These are phyloP conservation scores for Talaromyces nanjingensis DNA, from an alignment of 495 filamentous ascomycete species.

Conservation along the genomic window DNA sequence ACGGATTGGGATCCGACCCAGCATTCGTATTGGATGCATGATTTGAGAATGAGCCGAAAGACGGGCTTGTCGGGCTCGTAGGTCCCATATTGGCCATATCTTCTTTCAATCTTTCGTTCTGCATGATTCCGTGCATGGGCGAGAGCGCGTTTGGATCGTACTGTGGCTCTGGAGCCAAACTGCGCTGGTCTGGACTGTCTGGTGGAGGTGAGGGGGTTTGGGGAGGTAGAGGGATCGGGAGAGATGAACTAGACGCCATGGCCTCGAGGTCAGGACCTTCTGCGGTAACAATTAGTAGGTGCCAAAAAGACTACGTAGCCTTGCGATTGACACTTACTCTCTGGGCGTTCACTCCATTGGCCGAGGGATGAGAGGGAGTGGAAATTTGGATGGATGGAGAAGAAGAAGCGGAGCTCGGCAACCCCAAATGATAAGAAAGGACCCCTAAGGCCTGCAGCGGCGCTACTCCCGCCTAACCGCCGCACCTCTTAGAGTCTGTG, in stretches of 20 bases:
- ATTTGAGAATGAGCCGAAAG: constrained; percentile 36
- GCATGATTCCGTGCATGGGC: constrained; percentile 46
- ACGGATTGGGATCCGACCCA: constrained; percentile 49
- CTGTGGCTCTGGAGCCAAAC: constrained; percentile 26
- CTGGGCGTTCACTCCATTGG: not conserved
- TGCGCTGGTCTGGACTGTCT: constrained; percentile 38
- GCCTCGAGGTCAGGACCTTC: not conserved
- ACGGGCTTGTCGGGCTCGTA: constrained; percentile 32
- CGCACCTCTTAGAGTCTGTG: not conserved
- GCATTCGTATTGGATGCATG: constrained; percentile 28
- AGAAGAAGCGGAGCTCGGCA: not conserved
- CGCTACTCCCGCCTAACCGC: not conserved
- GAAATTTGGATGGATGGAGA: not conserved
- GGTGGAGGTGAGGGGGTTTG: constrained; percentile 63
- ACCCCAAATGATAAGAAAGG: not conserved
- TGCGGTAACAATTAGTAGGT: not conserved
- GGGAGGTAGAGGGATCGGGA: constrained; percentile 59
- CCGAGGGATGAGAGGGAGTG: not conserved
- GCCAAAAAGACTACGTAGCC: not conserved
- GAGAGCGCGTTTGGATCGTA: constrained; percentile 60
- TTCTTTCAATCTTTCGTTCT: constrained; percentile 10
- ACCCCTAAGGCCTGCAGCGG: not conserved
- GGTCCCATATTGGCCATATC: constrained; percentile 17
- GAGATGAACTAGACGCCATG: constrained; percentile 46
- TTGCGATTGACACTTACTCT: not conserved